Evolutionary conservation across 2,329 filamentous ascomycete species (phyloP).

Genomic region (Fusarium sp.): DNA sequence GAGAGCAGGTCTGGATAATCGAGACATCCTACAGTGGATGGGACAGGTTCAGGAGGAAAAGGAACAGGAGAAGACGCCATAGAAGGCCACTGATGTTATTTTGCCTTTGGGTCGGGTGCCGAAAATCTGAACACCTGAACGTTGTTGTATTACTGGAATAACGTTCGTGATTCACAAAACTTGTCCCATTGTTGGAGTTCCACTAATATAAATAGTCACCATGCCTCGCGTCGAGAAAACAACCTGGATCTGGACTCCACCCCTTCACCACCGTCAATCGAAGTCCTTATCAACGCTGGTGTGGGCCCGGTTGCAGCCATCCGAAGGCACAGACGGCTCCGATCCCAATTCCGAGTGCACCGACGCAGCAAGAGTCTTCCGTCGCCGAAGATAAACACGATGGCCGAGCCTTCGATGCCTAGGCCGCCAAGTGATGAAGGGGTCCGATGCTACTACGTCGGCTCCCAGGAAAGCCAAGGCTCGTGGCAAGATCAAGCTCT

Average conservation of each 20-base stretch:
- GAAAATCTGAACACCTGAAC: not conserved
- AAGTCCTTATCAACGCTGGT: not conserved
- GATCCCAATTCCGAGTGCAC: not conserved
- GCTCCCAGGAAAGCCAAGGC: not conserved
- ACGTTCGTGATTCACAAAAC: not conserved
- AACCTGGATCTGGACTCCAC: not conserved
- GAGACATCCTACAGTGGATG: too few species aligned
- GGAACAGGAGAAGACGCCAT: too few species aligned
- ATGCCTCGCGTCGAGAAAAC: too few species aligned
- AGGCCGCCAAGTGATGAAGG: not conserved
- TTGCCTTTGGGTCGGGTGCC: not conserved
- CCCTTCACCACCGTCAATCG: not conserved
- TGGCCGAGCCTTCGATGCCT: too few species aligned
- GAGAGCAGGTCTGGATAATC: too few species aligned
- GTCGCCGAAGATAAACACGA: not conserved
- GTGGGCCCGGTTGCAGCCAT: not conserved
- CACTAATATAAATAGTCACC: not conserved
- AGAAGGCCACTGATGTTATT: too few species aligned
- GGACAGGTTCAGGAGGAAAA: too few species aligned
- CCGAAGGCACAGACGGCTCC: not conserved
- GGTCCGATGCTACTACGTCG: not conserved
- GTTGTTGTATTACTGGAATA: not conserved
- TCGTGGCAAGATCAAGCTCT: not conserved
- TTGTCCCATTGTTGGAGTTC: not conserved
- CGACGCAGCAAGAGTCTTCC: not conserved